phyloP scores from a whole-genome alignment of 441 rosid species.

The Pelargonium australe region DNA sequence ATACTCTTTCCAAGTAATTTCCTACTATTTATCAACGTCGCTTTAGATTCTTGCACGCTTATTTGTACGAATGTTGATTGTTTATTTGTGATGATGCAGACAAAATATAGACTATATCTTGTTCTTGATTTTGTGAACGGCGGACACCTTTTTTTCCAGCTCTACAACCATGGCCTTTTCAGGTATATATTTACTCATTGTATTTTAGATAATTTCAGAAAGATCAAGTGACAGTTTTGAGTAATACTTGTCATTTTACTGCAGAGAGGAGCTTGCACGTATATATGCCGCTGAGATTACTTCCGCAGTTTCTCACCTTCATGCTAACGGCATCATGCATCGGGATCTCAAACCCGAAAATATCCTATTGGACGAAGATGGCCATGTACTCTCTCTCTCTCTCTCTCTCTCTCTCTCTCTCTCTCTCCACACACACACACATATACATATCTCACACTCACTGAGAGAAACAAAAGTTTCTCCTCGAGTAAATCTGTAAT shows the following conservation, averaged over 20 bases:
- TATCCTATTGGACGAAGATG: slow-evolving; percentile 72
- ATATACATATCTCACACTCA: too few relatives aligned
- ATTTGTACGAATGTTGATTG: not conserved
- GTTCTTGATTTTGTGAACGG: slow-evolving; percentile 91
- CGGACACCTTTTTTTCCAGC: slow-evolving; percentile 96
- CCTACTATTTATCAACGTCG: not conserved
- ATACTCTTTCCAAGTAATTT: slow-evolving; percentile 78
- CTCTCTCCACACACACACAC: not conserved
- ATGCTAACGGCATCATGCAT: slow-evolving; percentile 91
- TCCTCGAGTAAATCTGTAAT: not conserved
- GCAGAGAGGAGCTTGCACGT: slow-evolving; percentile 90
- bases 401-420: slow-evolving; percentile 7
- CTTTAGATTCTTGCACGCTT: too few relatives aligned
- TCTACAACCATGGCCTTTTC: slow-evolving; percentile 90
- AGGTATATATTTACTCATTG: slow-evolving; percentile 34
- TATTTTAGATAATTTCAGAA: slow-evolving; percentile 8
- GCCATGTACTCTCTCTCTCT: slow-evolving; percentile 53
- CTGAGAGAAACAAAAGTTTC: not conserved
- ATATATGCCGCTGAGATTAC: slow-evolving; percentile 84
- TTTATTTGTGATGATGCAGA: slow-evolving; percentile 36
- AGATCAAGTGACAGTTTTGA: slow-evolving; percentile 10
- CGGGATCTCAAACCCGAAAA: slow-evolving; percentile 98
- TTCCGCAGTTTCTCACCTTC: slow-evolving; percentile 87
- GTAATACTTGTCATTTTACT: slow-evolving; percentile 18
- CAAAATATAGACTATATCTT: slow-evolving; percentile 79